Percentiles rank a stretch among this genome's conserved stretches.
phyloP scores from a whole-genome alignment of 441 rosid species.

The Daphne laureola region DNA sequence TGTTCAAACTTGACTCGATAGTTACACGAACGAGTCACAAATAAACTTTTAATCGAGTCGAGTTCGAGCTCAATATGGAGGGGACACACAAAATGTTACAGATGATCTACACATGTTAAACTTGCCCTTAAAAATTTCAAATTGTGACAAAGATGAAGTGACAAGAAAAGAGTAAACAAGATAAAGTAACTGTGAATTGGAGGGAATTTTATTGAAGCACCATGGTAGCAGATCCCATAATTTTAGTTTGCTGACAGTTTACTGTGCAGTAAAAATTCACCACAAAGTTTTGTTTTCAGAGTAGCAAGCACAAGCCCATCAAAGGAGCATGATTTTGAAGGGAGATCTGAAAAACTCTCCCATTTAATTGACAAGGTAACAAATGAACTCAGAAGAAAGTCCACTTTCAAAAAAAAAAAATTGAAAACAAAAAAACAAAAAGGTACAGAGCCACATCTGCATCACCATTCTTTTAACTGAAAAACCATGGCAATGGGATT shows the following conservation, averaged over 20 bases:
- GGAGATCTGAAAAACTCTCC: neutral
- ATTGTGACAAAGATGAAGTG: too few relatives aligned
- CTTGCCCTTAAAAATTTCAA: too few relatives aligned
- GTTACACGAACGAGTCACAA: too few relatives aligned
- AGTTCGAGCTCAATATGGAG: too few relatives aligned
- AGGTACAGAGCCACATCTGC: constrained; percentile 9
- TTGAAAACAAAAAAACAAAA: constrained; percentile 15
- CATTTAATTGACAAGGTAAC: constrained; percentile 11
- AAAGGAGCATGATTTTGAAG: constrained; percentile 9
- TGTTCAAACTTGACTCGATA: too few relatives aligned
- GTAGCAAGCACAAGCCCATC: neutral
- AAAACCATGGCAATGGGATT: constrained; percentile 11
- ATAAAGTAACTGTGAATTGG: constrained; percentile 5
- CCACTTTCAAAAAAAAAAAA: constrained; percentile 9
- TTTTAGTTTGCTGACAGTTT: constrained; percentile 7
- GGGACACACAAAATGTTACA: too few relatives aligned
- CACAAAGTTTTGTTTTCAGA: neutral
- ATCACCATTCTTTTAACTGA: constrained; percentile 23
- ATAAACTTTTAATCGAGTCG: too few relatives aligned
- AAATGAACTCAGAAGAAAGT: constrained; percentile 1
- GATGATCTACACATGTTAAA: too few relatives aligned
- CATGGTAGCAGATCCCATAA: neutral
- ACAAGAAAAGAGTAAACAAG: constrained; percentile 16
- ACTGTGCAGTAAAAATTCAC: constrained; percentile 7
- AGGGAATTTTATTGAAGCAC: neutral